A percentile compares a stretch with the other conserved stretches of the same genome.
phyloP scores from a whole-genome alignment of 352 stramenopile species.

The Phytophthora macrochlamydospora region DNA sequence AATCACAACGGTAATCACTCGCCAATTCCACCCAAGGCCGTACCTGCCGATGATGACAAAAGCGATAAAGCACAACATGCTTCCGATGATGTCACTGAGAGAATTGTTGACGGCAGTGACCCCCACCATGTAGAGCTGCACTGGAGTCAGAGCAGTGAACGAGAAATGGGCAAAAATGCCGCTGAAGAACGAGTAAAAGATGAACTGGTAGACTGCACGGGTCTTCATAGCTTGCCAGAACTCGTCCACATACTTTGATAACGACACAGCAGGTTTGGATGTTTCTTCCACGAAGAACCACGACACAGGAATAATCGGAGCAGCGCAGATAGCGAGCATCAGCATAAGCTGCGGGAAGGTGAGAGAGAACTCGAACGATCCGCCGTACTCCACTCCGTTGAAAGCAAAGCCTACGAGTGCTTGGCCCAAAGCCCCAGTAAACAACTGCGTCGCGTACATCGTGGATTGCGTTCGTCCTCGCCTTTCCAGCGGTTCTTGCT shows the following conservation, averaged over 20 bases:
- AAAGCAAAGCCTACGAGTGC: constrained; percentile 35
- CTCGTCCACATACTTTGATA: constrained; percentile 16
- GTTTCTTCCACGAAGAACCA: constrained; percentile 29
- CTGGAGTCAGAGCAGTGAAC: constrained; percentile 10
- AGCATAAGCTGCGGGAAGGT: constrained; percentile 45
- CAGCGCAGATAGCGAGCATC: constrained; percentile 19
- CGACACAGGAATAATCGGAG: constrained; percentile 19
- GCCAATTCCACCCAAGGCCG: constrained; percentile 28
- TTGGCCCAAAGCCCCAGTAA: constrained; percentile 22
- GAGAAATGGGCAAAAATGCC: constrained; percentile 27
- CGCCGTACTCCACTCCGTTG: constrained; percentile 59
- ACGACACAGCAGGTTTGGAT: not conserved
- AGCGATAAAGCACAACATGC: constrained; percentile 12
- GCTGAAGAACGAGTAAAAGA: constrained; percentile 29
- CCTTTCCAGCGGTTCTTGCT: constrained; percentile 36
- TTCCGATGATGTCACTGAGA: constrained; percentile 19
- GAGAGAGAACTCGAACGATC: constrained; percentile 51
- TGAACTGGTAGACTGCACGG: constrained; percentile 32
- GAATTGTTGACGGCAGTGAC: constrained; percentile 21
- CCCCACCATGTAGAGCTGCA: constrained; percentile 23
- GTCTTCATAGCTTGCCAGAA: constrained; percentile 26
- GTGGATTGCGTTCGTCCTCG: constrained; percentile 33
- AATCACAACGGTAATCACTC: constrained; percentile 19
- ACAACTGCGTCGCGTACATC: constrained; percentile 42
- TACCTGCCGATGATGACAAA: constrained; percentile 24